These are phyloP conservation scores for Polyporus tsugae DNA, from an alignment of 1,284 basidiomycete genomes.

Conservation along the genomic window DNA sequence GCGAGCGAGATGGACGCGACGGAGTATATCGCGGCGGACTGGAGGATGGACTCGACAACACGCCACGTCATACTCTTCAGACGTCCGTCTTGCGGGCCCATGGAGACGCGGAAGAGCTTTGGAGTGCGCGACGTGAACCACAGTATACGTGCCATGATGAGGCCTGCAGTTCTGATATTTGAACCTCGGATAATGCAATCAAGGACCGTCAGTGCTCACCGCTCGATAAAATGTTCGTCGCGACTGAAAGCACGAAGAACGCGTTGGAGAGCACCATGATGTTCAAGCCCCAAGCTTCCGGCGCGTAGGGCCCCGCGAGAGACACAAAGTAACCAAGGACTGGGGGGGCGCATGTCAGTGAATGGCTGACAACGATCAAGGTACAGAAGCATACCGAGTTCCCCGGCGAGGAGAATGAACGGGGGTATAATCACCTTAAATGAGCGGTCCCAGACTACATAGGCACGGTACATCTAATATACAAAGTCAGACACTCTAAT, in stretches of 20 bases:
- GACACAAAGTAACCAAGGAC: conserved; percentile 4
- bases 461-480: conserved; percentile 19
- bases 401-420: conserved; percentile 11
- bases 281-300: background rate
- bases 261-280: background rate
- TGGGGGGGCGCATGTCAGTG: background rate
- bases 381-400: background rate
- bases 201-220: conserved; percentile 7
- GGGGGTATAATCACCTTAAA: conserved; percentile 12
- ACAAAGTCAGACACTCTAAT: conserved; percentile 1
- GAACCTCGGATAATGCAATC: background rate
- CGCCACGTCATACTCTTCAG: conserved; percentile 15
- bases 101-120: background rate
- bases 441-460: conserved; percentile 24
- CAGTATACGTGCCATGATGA: conserved; percentile 20
- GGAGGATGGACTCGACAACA: conserved; percentile 31
- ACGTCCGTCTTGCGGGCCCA: background rate
- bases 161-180: conserved; percentile 4
- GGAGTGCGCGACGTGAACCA: conserved; percentile 9
- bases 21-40: conserved; percentile 32
- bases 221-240: conserved; percentile 23
- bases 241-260: conserved; percentile 24
- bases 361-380: background rate
- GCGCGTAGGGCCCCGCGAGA: background rate
- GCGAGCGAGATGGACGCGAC: conserved; percentile 29